Evolutionary conservation across 2,329 filamentous ascomycete genomes (phyloP), one percentile per base, ranked within the genome.

Genomic region (Cytospora leucostoma): DNA sequence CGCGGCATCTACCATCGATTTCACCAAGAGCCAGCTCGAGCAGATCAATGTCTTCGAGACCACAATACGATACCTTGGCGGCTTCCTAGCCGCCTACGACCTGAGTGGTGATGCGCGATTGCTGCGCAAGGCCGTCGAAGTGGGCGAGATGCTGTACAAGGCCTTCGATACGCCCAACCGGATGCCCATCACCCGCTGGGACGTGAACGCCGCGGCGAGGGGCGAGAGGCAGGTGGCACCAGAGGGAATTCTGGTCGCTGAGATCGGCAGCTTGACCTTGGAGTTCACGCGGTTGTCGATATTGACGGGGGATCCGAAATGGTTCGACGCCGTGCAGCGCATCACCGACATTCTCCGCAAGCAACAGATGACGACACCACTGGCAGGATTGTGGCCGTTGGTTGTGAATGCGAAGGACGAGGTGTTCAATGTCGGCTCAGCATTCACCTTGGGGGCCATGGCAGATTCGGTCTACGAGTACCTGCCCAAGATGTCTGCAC

Each of bases 401-500:
- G 33, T 47, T 6, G 63, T 66, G 19, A 61, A 65, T 32, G 57
- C 53, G 8, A 57, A 58, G 33, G 19, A 64, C 15, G 15, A 54
- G 52, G 40, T 47, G 10, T 62, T 62, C 59, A 66, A 69, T 51
- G 10, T 65, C 38, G 64, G 64, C 1, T 63, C 64, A 6, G 47
- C 63, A 13, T 79, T 78, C 55, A 76, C 74, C 0, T 69, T 79
- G 5, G 78, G 77, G 5, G 77, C 72, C 7, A 71, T 71, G 50
- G 75, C 74, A n/a, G 79, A 82, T 63, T 81, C 76, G 8, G 66
- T 75, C 0, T 79, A 75, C 56, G 77, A 79, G 59, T 79, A 78
- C 61, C 68, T 79, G 12, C 74, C 77, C 13, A 79, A 79, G 66
- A 75, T 75, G 72, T 80, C 84, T 67, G 73, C 86, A 40, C 77